Percentiles rank a stretch among this genome's conserved stretches.
These are phyloP conservation scores for Rubia tinctorum DNA, from an alignment of 305 asterid species.

Conservation along the genomic window DNA sequence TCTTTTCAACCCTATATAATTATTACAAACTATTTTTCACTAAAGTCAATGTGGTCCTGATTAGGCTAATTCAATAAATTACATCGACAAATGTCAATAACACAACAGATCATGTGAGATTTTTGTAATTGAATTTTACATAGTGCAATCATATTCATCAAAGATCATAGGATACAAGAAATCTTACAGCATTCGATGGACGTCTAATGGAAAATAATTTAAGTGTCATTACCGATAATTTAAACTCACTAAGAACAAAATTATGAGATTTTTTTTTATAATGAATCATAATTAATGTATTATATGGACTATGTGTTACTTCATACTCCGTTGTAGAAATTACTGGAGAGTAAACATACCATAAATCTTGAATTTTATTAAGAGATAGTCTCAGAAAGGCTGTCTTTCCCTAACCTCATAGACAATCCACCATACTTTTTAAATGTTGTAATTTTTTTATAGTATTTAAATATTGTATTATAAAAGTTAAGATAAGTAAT, in stretches of 20 bases:
- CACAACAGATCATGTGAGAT: neutral
- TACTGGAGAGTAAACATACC: too few relatives aligned
- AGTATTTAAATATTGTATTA: too few relatives aligned
- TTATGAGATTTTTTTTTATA: too few relatives aligned
- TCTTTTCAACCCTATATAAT: neutral
- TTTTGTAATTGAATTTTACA: neutral
- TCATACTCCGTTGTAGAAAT: too few relatives aligned
- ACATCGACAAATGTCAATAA: conserved; percentile 8
- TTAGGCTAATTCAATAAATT: neutral
- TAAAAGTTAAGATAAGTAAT: too few relatives aligned
- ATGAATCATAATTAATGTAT: too few relatives aligned
- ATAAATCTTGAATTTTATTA: too few relatives aligned
- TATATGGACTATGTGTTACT: too few relatives aligned
- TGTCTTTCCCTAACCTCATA: too few relatives aligned
- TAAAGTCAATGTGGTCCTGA: neutral
- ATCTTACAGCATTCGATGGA: neutral
- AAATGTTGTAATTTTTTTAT: too few relatives aligned
- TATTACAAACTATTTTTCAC: neutral
- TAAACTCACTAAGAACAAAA: neutral
- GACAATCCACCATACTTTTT: too few relatives aligned
- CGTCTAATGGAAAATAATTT: neutral
- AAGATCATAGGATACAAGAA: neutral
- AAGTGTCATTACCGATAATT: neutral
- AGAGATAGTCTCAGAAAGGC: too few relatives aligned
- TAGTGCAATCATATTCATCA: conserved; percentile 9